These are phyloP conservation scores for Globisporangium cederbergense DNA, from an alignment of 352 stramenopile species.

Conservation along the genomic window DNA sequence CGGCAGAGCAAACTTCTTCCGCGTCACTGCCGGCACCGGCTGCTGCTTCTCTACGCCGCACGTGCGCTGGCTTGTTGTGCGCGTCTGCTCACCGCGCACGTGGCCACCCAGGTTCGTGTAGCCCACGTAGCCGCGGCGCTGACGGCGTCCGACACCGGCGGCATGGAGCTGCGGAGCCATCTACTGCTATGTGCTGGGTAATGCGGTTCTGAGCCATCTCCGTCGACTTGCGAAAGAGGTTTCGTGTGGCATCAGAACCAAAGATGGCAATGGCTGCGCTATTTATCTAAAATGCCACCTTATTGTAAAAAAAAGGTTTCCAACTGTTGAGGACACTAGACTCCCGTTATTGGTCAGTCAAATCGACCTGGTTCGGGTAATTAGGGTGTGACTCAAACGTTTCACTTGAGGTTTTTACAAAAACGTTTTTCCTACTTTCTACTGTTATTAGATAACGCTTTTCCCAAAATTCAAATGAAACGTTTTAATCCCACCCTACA, in stretches of 20 bases:
- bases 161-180: conserved; percentile 4
- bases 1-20: conserved; percentile 11
- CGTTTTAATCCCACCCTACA: too few relatives aligned
- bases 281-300: too few relatives aligned
- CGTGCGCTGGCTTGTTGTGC: neutral
- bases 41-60: neutral
- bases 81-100: neutral
- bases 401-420: too few relatives aligned
- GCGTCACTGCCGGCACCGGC: neutral
- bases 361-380: too few relatives aligned
- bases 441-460: too few relatives aligned
- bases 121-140: conserved; percentile 27
- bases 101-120: conserved; percentile 27
- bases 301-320: too few relatives aligned
- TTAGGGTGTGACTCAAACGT: too few relatives aligned
- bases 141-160: conserved; percentile 3
- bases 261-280: too few relatives aligned
- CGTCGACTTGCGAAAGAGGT: neutral
- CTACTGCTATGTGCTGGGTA: neutral
- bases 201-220: conserved; percentile 1
- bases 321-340: too few relatives aligned
- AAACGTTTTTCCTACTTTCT: too few relatives aligned
- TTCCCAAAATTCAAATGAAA: too few relatives aligned
- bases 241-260: neutral
- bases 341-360: too few relatives aligned